Evolutionary conservation across 1,284 basidiomycete species (phyloP).

Genomic region (Erythrobasidium hasegawianum): DNA sequence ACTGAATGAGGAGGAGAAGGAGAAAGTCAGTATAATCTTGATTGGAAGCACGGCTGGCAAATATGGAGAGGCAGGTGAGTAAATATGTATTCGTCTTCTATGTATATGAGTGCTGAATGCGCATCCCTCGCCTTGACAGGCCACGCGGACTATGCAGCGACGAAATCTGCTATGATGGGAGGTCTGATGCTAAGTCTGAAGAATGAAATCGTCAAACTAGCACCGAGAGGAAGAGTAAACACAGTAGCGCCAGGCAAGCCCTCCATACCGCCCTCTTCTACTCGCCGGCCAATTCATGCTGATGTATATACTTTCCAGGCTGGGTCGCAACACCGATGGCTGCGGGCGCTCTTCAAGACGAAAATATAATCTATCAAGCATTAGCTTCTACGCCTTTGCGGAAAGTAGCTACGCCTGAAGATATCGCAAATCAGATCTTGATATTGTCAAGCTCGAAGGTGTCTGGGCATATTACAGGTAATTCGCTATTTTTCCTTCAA

Average conservation of each 20-base stretch:
- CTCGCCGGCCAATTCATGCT: not conserved
- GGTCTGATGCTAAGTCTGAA: constrained; percentile 65
- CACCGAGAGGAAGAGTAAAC: constrained; percentile 65
- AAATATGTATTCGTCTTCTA: constrained; percentile 57
- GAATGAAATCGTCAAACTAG: constrained; percentile 73
- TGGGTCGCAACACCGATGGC: constrained; percentile 66
- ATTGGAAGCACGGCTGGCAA: constrained; percentile 70
- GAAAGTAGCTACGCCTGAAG: constrained; percentile 62
- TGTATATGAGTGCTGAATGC: too few species aligned
- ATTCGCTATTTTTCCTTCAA: too few species aligned
- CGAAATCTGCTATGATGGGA: constrained; percentile 63
- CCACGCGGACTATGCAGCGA: constrained; percentile 41
- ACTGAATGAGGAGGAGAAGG: constrained; percentile 53
- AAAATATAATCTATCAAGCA: constrained; percentile 55
- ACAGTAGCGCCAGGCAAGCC: constrained; percentile 59
- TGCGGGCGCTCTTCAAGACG: constrained; percentile 53
- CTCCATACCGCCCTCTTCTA: not conserved
- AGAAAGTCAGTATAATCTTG: constrained; percentile 60
- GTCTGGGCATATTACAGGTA: constrained; percentile 68
- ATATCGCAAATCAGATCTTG: constrained; percentile 64
- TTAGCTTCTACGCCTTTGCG: constrained; percentile 66
- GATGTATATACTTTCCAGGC: constrained; percentile 42
- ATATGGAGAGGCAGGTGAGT: constrained; percentile 64
- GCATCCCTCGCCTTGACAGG: too few species aligned
- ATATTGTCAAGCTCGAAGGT: constrained; percentile 60